A percentile compares a stretch with the other conserved stretches of the same genome.
phyloP scores from a whole-genome alignment of 1,139 yeast species.

The Suhomyces atakaporum region DNA sequence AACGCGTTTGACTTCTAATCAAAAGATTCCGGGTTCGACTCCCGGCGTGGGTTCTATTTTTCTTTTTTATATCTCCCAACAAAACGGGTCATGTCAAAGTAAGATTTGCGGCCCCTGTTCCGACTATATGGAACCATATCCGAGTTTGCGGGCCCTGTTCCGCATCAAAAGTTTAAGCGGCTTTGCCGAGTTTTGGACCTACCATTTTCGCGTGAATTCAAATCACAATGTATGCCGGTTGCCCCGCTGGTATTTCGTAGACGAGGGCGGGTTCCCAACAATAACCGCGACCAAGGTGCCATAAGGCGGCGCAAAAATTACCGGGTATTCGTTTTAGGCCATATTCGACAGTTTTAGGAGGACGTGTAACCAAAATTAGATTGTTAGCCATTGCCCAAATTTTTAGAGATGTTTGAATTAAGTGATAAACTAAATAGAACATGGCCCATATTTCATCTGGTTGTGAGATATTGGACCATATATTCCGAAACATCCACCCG shows the following conservation, averaged over 20 bases:
- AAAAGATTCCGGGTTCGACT: slow-evolving; percentile 29
- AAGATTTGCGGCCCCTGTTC: neutral
- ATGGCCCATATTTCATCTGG: neutral
- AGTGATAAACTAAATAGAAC: neutral
- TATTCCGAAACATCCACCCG: neutral
- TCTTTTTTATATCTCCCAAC: neutral
- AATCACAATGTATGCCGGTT: neutral
- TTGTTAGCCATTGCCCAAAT: neutral
- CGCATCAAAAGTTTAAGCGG: neutral
- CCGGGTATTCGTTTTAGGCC: neutral
- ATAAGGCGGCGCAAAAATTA: neutral
- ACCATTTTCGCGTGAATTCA: neutral
- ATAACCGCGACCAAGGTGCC: neutral
- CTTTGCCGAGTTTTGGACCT: neutral
- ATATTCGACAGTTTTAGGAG: neutral
- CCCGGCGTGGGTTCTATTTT: slow-evolving; percentile 24
- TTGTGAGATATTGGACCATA: neutral
- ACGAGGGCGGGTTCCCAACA: neutral
- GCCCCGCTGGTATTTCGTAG: slow-evolving; percentile 1
- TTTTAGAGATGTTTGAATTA: neutral
- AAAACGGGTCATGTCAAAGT: too few relatives aligned
- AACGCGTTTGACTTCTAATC: slow-evolving; percentile 29
- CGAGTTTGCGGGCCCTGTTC: neutral
- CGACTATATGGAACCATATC: too few relatives aligned
- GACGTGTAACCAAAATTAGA: neutral